phyloP scores from a whole-genome alignment of 2,329 filamentous ascomycete species.

The Colletotrichum phormii region DNA sequence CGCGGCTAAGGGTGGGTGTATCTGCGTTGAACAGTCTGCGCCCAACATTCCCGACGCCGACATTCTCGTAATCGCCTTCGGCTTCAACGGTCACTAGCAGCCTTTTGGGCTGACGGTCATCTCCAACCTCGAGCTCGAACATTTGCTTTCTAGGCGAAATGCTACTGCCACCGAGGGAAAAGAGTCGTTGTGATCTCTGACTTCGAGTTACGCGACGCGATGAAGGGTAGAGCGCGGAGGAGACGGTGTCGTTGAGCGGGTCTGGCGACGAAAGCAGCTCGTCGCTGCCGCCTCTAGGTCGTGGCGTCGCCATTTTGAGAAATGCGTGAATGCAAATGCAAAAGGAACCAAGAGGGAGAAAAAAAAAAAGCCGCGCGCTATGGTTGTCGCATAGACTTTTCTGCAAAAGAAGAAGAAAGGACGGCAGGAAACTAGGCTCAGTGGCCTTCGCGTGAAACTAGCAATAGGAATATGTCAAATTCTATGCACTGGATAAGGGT shows the following conservation, averaged over 20 bases:
- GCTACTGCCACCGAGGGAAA: conserved; percentile 45
- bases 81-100: conserved; percentile 68
- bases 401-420: conserved; percentile 10
- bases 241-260: conserved; percentile 57
- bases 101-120: conserved; percentile 61
- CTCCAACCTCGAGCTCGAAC: conserved; percentile 67
- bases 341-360: neutral
- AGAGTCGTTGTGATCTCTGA: conserved; percentile 52
- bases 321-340: conserved; percentile 31
- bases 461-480: conserved; percentile 18
- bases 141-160: conserved; percentile 66
- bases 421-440: conserved; percentile 8
- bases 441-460: conserved; percentile 17
- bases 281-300: conserved; percentile 42
- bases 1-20: conserved; percentile 53
- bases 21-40: conserved; percentile 58
- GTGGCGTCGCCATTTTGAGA: conserved; percentile 47
- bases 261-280: conserved; percentile 64
- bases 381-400: conserved; percentile 11
- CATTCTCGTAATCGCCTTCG: conserved; percentile 44
- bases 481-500: conserved; percentile 27
- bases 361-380: conserved; percentile 16
- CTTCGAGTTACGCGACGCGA: conserved; percentile 54
- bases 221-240: conserved; percentile 48
- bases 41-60: conserved; percentile 39